A percentile compares a stretch with the other conserved stretches of the same genome.
Conservation (phyloP, 2,329 filamentous ascomycete species). For the Paraphaeosphaeria sporulosa region DNA sequence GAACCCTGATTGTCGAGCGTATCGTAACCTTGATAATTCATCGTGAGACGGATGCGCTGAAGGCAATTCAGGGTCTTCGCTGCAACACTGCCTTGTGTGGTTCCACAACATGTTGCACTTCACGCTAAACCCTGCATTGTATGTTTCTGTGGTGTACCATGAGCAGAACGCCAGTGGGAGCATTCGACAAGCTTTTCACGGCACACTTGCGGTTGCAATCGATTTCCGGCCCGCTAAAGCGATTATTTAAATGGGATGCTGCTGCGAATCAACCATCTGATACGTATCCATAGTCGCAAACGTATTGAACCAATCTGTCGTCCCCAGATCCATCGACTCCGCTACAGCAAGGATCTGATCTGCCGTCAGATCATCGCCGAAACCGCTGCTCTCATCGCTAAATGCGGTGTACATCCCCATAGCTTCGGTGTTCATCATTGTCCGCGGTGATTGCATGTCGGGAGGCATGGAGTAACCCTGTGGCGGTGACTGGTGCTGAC, state of each 20-base stretch:
- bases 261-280: constrained; percentile 26
- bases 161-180: background rate
- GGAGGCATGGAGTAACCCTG: constrained; percentile 17
- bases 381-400: constrained; percentile 34
- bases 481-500: constrained; percentile 4
- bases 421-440: constrained; percentile 18
- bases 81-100: background rate
- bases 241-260: constrained; percentile 3
- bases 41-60: background rate
- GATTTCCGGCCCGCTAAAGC: background rate
- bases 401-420: constrained; percentile 27
- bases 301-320: constrained; percentile 56
- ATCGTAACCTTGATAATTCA: background rate
- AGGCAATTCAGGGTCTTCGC: background rate
- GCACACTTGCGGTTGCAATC: no score
- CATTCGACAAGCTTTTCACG: no score
- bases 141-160: no score
- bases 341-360: constrained; percentile 59
- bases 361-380: constrained; percentile 52
- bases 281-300: constrained; percentile 56
- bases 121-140: background rate
- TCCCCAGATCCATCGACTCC: constrained; percentile 55
- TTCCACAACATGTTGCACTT: background rate
- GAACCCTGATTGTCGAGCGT: constrained; percentile 1
- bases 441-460: constrained; percentile 17